Evolutionary conservation across 2,329 filamentous ascomycete genomes (phyloP).

Genomic region (Corynespora cassiicola): DNA sequence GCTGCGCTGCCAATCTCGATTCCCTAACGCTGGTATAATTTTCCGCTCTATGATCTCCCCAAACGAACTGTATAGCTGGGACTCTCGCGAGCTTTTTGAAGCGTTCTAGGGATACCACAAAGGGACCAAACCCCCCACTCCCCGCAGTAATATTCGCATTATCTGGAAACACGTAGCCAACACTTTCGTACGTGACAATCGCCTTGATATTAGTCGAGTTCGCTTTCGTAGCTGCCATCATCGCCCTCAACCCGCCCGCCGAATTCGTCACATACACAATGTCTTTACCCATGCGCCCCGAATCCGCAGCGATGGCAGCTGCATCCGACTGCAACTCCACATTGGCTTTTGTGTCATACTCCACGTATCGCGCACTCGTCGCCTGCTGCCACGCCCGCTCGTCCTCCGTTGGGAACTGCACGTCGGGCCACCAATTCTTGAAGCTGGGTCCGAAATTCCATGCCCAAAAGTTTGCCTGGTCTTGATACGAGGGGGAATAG

Average conservation of each 20-base stretch:
- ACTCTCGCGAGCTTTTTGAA: slow-evolving; percentile 31
- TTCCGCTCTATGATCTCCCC: slow-evolving; percentile 31
- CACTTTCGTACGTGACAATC: slow-evolving; percentile 32
- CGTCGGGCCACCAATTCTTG: slow-evolving; percentile 25
- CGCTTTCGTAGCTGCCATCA: slow-evolving; percentile 26
- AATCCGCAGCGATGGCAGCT: slow-evolving; percentile 30
- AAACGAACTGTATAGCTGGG: slow-evolving; percentile 26
- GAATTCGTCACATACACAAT: slow-evolving; percentile 35
- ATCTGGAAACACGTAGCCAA: slow-evolving; percentile 33
- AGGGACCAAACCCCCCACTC: slow-evolving; percentile 25
- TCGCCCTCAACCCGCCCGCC: slow-evolving; percentile 25
- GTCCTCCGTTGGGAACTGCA: slow-evolving; percentile 26
- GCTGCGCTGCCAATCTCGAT: slow-evolving; percentile 17
- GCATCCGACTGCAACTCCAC: slow-evolving; percentile 27
- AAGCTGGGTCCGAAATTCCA: slow-evolving; percentile 31
- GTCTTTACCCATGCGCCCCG: slow-evolving; percentile 21
- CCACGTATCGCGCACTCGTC: slow-evolving; percentile 29
- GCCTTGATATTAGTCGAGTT: slow-evolving; percentile 32
- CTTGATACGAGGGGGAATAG: slow-evolving; percentile 20
- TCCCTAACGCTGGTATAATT: slow-evolving; percentile 19
- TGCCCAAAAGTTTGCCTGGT: slow-evolving; percentile 27
- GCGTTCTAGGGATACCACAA: slow-evolving; percentile 23
- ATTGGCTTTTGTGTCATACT: slow-evolving; percentile 27
- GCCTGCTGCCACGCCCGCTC: slow-evolving; percentile 27
- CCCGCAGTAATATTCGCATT: slow-evolving; percentile 28